Evolutionary conservation across 805 yeast species (phyloP).

Genomic region (Starmerella sirachaensis): DNA sequence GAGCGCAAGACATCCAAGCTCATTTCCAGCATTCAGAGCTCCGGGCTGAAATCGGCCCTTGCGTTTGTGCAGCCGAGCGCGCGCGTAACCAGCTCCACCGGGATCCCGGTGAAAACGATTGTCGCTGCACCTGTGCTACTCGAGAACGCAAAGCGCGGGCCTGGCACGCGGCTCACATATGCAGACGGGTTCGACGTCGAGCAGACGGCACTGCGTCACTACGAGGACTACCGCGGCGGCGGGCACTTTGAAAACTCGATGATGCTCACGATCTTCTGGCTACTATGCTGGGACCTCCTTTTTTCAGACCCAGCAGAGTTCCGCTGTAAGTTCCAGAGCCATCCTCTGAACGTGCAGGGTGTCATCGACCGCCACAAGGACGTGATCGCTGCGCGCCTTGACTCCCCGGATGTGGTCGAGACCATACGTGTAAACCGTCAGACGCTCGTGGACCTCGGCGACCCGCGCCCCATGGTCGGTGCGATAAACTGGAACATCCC

Average conservation of each 20-base stretch:
- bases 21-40: slow-evolving; percentile 12
- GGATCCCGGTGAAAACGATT: slow-evolving; percentile 9
- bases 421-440: background rate
- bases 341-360: slow-evolving; percentile 26
- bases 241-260: slow-evolving; percentile 30
- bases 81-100: background rate
- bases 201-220: slow-evolving; percentile 26
- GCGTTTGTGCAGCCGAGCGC: slow-evolving; percentile 5
- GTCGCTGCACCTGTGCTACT: slow-evolving; percentile 8
- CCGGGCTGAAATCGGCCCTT: slow-evolving; percentile 18
- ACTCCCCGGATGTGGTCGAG: slow-evolving; percentile 2
- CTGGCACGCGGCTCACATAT: slow-evolving; percentile 12
- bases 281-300: slow-evolving; percentile 27
- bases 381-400: slow-evolving; percentile 23
- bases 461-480: slow-evolving; percentile 22
- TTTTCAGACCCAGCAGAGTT: slow-evolving; percentile 25
- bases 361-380: slow-evolving; percentile 21
- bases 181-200: slow-evolving; percentile 25
- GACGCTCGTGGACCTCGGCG: slow-evolving; percentile 5
- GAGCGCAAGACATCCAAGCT: slow-evolving; percentile 22
- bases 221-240: slow-evolving; percentile 28
- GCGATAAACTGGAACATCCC: slow-evolving; percentile 27
- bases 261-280: slow-evolving; percentile 24
- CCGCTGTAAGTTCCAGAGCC: slow-evolving; percentile 27
- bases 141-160: slow-evolving; percentile 2